Evolutionary conservation across 257 asterid genomes (phyloP).

Genomic region (Petunia axillaris): DNA sequence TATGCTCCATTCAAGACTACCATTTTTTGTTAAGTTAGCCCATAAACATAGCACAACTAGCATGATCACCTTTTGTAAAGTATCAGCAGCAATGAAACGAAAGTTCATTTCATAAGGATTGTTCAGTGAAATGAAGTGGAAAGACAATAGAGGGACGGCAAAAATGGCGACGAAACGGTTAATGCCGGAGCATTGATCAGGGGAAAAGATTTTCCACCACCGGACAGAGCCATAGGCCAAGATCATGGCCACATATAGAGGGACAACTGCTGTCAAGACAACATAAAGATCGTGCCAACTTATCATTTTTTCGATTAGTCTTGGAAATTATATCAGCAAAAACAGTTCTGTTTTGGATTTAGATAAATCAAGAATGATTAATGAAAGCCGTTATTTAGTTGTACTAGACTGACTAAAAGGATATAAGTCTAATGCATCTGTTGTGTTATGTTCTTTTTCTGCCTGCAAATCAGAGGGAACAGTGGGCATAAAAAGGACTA

Average conservation of each 20-base stretch:
- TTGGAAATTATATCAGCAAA: not conserved
- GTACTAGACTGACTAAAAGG: constrained; percentile 8
- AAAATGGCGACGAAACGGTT: constrained; percentile 40
- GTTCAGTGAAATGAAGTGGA: constrained; percentile 40
- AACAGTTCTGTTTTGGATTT: not conserved
- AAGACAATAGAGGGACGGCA: constrained; percentile 37
- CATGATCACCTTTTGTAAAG: constrained; percentile 35
- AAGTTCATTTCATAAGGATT: constrained; percentile 40
- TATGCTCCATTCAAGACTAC: constrained; percentile 40
- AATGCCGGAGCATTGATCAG: constrained; percentile 44
- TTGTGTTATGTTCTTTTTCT: not conserved
- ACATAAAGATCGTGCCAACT: constrained; percentile 37
- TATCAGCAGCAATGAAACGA: constrained; percentile 41
- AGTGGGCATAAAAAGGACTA: not conserved
- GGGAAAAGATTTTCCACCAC: constrained; percentile 46
- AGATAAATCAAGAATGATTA: constrained; percentile 13
- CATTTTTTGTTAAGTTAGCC: constrained; percentile 36
- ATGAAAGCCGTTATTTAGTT: not conserved
- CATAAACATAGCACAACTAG: constrained; percentile 28
- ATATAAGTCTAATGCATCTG: not conserved
- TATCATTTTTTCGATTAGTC: constrained; percentile 31
- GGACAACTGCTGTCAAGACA: constrained; percentile 39
- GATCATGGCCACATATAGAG: constrained; percentile 43
- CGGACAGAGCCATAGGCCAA: constrained; percentile 45
- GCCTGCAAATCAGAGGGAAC: constrained; percentile 1